phyloP scores from a whole-genome alignment of 352 stramenopile genomes.

The Discostella stelligera region DNA sequence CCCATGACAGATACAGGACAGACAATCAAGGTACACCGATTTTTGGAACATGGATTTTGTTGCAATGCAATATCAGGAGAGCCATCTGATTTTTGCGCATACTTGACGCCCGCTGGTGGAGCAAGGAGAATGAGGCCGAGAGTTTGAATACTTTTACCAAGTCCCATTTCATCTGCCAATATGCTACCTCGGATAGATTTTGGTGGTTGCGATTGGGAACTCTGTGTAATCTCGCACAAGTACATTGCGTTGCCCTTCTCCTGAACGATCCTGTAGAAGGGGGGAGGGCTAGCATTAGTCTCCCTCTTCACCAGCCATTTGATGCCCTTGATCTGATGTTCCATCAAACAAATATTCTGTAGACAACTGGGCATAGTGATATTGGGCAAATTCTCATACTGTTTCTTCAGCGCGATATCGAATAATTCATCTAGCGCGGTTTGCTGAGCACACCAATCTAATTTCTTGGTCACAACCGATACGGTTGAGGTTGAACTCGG shows the following conservation, averaged over 20 bases:
- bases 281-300: constrained; percentile 21
- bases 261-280: constrained; percentile 55
- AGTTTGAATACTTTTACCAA: constrained; percentile 59
- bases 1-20: constrained; percentile 67
- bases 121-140: constrained; percentile 54
- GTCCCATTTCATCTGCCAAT: constrained; percentile 64
- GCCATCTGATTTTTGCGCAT: constrained; percentile 3
- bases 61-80: constrained; percentile 6
- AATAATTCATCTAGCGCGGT: constrained; percentile 75
- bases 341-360: constrained; percentile 38
- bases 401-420: constrained; percentile 52
- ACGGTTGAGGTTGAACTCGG: constrained; percentile 7
- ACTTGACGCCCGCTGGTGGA: constrained; percentile 24
- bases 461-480: constrained; percentile 25
- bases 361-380: constrained; percentile 30
- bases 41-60: background rate
- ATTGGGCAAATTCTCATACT: constrained; percentile 44
- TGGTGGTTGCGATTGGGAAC: constrained; percentile 39
- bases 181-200: constrained; percentile 52
- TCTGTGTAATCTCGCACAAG: constrained; percentile 66
- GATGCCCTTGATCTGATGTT: constrained; percentile 69
- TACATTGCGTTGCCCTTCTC: constrained; percentile 51
- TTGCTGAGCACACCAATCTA: constrained; percentile 58
- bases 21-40: constrained; percentile 69
- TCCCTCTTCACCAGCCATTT: constrained; percentile 70